Evolutionary conservation across 2,329 filamentous ascomycete species (phyloP).

Genomic region (Cladosporium sphaerospermum): DNA sequence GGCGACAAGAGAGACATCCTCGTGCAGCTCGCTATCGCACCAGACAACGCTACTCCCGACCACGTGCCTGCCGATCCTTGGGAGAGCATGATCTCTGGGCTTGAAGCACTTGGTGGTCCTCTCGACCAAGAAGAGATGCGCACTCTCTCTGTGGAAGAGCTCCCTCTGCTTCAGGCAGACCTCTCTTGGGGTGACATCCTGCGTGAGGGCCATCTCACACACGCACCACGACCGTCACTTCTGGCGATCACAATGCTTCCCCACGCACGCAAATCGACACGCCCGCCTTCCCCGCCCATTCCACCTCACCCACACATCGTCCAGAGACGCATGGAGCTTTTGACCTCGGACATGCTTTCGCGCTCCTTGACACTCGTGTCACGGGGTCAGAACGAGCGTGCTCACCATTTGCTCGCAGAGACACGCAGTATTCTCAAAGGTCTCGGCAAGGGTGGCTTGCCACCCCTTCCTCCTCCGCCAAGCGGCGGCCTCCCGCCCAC

Average conservation of each 20-base stretch:
- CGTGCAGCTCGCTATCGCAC: constrained; percentile 86
- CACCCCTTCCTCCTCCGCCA: constrained; percentile 63
- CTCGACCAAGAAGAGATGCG: constrained; percentile 81
- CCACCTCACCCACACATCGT: constrained; percentile 93
- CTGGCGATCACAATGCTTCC: constrained; percentile 95
- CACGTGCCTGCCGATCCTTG: constrained; percentile 87
- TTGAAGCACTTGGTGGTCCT: constrained; percentile 86
- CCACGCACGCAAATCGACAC: constrained; percentile 20
- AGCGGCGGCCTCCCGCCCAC: constrained; percentile 33
- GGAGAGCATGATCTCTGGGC: constrained; percentile 92
- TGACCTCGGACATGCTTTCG: constrained; percentile 97
- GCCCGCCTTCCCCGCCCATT: constrained; percentile 66
- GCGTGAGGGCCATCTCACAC: constrained; percentile 76
- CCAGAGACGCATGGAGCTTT: constrained; percentile 91
- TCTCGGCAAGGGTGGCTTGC: constrained; percentile 87
- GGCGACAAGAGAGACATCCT: constrained; percentile 93
- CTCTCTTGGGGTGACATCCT: constrained; percentile 90
- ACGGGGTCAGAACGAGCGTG: constrained; percentile 85
- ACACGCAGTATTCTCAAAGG: constrained; percentile 94
- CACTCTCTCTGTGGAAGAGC: constrained; percentile 80
- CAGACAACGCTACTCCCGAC: constrained; percentile 76
- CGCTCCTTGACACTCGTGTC: constrained; percentile 85
- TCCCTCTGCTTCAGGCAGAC: constrained; percentile 91
- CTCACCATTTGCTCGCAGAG: constrained; percentile 85
- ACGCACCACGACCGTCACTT: constrained; percentile 82